Evolutionary conservation across 2,329 filamentous ascomycete species (phyloP).

Genomic region (Ascochyta pisi): DNA sequence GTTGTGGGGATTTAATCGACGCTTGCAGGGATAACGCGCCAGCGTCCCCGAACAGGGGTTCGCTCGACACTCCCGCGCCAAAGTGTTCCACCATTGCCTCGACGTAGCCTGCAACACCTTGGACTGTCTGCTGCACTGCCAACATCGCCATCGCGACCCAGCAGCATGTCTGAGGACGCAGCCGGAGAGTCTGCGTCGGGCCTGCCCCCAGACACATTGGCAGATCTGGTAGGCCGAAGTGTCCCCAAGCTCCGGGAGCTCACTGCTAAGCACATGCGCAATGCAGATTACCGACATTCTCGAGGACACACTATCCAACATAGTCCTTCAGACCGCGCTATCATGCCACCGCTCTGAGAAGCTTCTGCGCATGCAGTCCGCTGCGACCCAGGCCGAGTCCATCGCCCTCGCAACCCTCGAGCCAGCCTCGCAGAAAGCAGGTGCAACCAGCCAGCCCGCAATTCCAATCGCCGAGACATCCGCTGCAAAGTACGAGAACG

Average conservation of each 20-base stretch:
- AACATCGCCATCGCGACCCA: constrained; percentile 24
- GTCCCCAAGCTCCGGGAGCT: constrained; percentile 16
- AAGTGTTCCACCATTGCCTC: constrained; percentile 15
- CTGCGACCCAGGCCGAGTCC: constrained; percentile 56
- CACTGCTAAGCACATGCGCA: constrained; percentile 33
- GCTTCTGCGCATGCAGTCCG: constrained; percentile 70
- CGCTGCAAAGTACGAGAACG: constrained; percentile 74
- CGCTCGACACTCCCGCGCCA: constrained; percentile 7
- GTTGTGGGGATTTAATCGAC: constrained; percentile 7
- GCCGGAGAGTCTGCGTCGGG: constrained; percentile 34
- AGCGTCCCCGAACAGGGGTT: constrained; percentile 13
- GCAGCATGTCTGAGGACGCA: constrained; percentile 49
- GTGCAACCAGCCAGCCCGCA: constrained; percentile 57
- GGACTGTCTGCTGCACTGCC: constrained; percentile 20
- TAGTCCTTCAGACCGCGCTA: constrained; percentile 76
- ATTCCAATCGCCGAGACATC: constrained; percentile 64
- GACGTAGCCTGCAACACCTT: constrained; percentile 16
- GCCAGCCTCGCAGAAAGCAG: constrained; percentile 42
- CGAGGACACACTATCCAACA: constrained; percentile 77
- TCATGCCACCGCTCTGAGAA: constrained; percentile 82
- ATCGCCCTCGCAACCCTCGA: constrained; percentile 48
- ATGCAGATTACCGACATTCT: constrained; percentile 60
- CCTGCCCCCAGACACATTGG: constrained; percentile 39
- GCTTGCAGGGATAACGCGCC: constrained; percentile 15
- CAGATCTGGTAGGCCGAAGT: constrained; percentile 38